Percentiles rank a stretch among this genome's conserved stretches.
Conservation (phyloP, 208 protist species). For the Crithidia acanthocephali region DNA sequence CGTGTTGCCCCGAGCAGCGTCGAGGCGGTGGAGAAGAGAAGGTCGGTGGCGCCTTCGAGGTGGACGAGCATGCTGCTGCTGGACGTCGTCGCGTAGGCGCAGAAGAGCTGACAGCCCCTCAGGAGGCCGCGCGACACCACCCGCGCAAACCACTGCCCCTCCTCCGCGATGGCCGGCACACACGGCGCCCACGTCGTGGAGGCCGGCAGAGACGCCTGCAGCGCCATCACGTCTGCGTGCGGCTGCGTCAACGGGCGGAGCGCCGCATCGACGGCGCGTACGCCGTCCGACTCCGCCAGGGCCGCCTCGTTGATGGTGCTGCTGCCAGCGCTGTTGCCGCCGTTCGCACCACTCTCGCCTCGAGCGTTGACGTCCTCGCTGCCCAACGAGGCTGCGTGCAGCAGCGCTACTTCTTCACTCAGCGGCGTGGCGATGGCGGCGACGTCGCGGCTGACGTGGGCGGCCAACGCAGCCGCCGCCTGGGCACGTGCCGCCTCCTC, state of each 20-base stretch:
- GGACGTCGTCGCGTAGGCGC: slow-evolving; percentile 41
- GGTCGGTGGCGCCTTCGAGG: slow-evolving; percentile 66
- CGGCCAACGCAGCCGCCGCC: slow-evolving; percentile 38
- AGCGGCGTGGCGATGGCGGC: slow-evolving; percentile 60
- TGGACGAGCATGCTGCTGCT: slow-evolving; percentile 56
- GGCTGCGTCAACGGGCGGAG: slow-evolving; percentile 35
- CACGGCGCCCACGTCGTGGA: slow-evolving; percentile 23
- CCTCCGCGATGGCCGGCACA: slow-evolving; percentile 43
- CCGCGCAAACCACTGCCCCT: slow-evolving; percentile 72
- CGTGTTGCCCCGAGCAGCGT: slow-evolving; percentile 54
- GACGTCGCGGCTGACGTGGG: slow-evolving; percentile 37
- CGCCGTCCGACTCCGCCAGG: slow-evolving; percentile 4
- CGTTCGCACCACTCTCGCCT: no score
- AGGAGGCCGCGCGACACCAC: slow-evolving; percentile 44
- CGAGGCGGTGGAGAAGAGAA: slow-evolving; percentile 41
- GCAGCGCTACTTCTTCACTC: slow-evolving; percentile 42
- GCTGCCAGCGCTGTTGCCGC: not conserved
- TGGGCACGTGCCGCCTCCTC: slow-evolving; percentile 40
- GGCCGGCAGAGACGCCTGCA: slow-evolving; percentile 1
- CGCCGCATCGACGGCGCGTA: slow-evolving; percentile 37
- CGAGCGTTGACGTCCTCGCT: slow-evolving; percentile 14
- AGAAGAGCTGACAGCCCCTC: slow-evolving; percentile 48
- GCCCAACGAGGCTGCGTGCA: slow-evolving; percentile 43
- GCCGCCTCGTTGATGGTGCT: not conserved
- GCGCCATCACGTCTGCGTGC: slow-evolving; percentile 22